A percentile compares a stretch with the other conserved stretches of the same genome.
Conservation (phyloP, 495 filamentous ascomycete species). For the Aspergillus leporis region DNA sequence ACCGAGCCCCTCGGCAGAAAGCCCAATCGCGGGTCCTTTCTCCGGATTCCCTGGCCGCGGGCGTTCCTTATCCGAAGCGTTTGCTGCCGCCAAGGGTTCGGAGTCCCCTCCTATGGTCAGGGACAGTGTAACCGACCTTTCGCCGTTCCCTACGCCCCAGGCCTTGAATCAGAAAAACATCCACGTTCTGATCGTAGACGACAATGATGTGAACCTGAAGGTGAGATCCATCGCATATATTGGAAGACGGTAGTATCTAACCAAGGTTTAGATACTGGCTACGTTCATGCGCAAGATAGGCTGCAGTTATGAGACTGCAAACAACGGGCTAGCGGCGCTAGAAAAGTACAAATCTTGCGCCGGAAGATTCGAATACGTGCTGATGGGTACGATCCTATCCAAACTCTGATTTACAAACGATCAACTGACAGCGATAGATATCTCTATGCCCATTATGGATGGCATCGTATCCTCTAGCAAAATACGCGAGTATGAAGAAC, state of each 20-base stretch:
- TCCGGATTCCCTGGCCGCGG: constrained; percentile 8
- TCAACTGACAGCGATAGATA: constrained; percentile 34
- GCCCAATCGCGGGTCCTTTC: constrained; percentile 11
- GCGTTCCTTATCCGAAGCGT: constrained; percentile 15
- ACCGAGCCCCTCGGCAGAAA: neutral
- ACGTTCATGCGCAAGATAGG: constrained; percentile 57
- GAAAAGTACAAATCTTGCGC: constrained; percentile 45
- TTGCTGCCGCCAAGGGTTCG: constrained; percentile 16
- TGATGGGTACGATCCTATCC: constrained; percentile 51
- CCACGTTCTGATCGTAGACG: constrained; percentile 48
- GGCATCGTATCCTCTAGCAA: constrained; percentile 57
- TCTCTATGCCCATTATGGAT: constrained; percentile 69
- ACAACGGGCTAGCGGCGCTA: constrained; percentile 59
- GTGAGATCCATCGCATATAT: constrained; percentile 17
- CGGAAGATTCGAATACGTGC: constrained; percentile 48
- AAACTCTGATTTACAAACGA: neutral
- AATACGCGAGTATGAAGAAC: constrained; percentile 54
- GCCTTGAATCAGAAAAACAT: constrained; percentile 8
- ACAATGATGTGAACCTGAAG: constrained; percentile 53
- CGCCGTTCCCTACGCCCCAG: constrained; percentile 2
- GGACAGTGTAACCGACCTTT: constrained; percentile 13
- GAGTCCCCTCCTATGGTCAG: constrained; percentile 20
- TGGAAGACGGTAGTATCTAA: neutral
- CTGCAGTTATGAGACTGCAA: constrained; percentile 51
- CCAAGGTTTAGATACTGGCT: constrained; percentile 33